A percentile compares a stretch with the other conserved stretches of the same genome.
These are phyloP conservation scores for Colletotrichum nymphaeae DNA, from an alignment of 2,329 filamentous ascomycete species.

Conservation along the genomic window DNA sequence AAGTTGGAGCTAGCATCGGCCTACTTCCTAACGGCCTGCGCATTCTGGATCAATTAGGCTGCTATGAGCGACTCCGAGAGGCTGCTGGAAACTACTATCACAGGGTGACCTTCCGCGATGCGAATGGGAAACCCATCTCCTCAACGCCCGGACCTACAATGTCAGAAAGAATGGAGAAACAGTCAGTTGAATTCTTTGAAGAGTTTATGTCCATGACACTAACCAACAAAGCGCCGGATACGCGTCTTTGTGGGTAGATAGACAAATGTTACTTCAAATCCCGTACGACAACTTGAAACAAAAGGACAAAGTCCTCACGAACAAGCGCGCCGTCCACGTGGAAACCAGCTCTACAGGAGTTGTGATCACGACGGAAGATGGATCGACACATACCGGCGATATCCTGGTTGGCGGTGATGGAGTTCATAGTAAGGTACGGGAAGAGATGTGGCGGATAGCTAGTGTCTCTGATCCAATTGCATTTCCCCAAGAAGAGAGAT, in stretches of 20 bases:
- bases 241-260: constrained; percentile 46
- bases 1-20: no score
- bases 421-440: constrained; percentile 49
- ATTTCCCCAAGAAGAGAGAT: constrained; percentile 37
- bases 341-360: constrained; percentile 4
- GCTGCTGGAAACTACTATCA: constrained; percentile 33
- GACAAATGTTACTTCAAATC: constrained; percentile 46
- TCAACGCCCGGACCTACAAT: no score
- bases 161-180: no score
- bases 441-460: constrained; percentile 41
- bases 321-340: no score
- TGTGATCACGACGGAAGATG: constrained; percentile 41
- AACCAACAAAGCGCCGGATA: constrained; percentile 38
- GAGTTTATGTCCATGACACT: no score
- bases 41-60: constrained; percentile 60
- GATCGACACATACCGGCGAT: constrained; percentile 43
- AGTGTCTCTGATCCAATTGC: constrained; percentile 38
- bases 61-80: constrained; percentile 42
- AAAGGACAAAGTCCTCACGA: constrained; percentile 36
- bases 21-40: no score
- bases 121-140: constrained; percentile 32
- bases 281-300: constrained; percentile 46
- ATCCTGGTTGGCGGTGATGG: constrained; percentile 53
- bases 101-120: neutral
- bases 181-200: no score